Percentiles rank a stretch among this genome's conserved stretches.
phyloP scores from a whole-genome alignment of 225 moss, liverwort and hornwort species.

The Lunularia cruciata region DNA sequence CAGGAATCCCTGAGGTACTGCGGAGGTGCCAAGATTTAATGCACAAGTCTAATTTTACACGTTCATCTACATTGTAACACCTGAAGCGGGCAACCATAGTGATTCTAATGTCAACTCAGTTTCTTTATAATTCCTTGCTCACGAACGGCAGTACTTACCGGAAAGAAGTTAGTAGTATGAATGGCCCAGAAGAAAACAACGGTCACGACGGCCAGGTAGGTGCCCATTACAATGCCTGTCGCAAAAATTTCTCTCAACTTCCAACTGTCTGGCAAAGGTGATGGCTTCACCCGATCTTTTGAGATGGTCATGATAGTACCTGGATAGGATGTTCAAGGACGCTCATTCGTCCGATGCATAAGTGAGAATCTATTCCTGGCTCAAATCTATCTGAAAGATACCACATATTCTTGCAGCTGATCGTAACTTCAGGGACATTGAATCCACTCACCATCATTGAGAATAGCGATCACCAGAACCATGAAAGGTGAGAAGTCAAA shows the following conservation, averaged over 20 bases:
- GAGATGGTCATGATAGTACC: slow-evolving; percentile 45
- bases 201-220: slow-evolving; percentile 38
- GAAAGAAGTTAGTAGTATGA: slow-evolving; percentile 31
- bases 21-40: too few species aligned
- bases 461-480: slow-evolving; percentile 36
- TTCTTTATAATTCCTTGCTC: too few species aligned
- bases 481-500: slow-evolving; percentile 44
- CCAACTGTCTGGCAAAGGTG: slow-evolving; percentile 37
- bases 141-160: slow-evolving; percentile 21
- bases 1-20: too few species aligned
- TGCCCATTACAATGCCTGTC: slow-evolving; percentile 36
- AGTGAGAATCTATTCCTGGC: background rate
- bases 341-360: background rate
- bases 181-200: slow-evolving; percentile 34
- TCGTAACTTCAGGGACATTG: background rate
- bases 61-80: too few species aligned
- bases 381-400: too few species aligned
- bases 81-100: too few species aligned
- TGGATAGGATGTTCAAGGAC: background rate
- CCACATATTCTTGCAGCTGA: background rate
- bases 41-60: too few species aligned
- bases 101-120: too few species aligned
- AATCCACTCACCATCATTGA: slow-evolving; percentile 35
- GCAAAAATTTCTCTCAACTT: slow-evolving; percentile 40
- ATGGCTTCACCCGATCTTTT: slow-evolving; percentile 43